These are phyloP conservation scores for Colletotrichum sp. DNA, from an alignment of 2,329 filamentous ascomycete species.

Conservation along the genomic window DNA sequence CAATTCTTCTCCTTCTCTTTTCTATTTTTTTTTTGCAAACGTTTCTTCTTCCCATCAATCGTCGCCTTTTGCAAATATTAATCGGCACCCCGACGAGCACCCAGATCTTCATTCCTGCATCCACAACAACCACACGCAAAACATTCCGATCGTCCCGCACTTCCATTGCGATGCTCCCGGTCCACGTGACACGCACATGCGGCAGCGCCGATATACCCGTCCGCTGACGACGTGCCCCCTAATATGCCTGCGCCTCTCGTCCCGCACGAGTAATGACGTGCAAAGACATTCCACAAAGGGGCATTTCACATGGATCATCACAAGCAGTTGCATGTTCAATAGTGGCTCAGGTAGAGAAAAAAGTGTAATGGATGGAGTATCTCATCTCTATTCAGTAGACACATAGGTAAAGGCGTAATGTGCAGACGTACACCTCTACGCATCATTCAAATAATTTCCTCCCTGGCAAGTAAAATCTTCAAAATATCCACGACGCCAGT, in stretches of 20 bases:
- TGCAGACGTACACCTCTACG: conserved; percentile 5
- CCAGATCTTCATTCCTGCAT: neutral
- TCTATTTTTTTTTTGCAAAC: too few relatives aligned
- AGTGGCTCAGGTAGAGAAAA: neutral
- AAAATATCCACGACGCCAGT: conserved; percentile 19
- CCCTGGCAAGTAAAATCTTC: neutral
- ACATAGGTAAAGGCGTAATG: conserved; percentile 2
- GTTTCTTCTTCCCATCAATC: too few relatives aligned
- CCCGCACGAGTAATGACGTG: neutral
- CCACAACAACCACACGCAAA: neutral
- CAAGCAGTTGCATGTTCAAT: neutral
- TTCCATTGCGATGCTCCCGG: neutral
- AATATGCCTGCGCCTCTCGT: neutral
- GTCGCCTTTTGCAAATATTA: neutral
- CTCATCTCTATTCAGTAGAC: conserved; percentile 12
- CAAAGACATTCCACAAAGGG: neutral
- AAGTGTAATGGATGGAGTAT: neutral
- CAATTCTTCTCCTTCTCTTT: neutral
- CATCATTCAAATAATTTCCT: conserved; percentile 15
- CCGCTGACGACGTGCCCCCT: neutral
- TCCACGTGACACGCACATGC: neutral
- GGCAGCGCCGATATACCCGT: neutral
- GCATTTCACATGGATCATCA: neutral
- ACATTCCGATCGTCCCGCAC: neutral
- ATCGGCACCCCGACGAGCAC: neutral